Conservation (phyloP, 1,284 basidiomycete genomes). For the Melampsora larici-populina region DNA sequence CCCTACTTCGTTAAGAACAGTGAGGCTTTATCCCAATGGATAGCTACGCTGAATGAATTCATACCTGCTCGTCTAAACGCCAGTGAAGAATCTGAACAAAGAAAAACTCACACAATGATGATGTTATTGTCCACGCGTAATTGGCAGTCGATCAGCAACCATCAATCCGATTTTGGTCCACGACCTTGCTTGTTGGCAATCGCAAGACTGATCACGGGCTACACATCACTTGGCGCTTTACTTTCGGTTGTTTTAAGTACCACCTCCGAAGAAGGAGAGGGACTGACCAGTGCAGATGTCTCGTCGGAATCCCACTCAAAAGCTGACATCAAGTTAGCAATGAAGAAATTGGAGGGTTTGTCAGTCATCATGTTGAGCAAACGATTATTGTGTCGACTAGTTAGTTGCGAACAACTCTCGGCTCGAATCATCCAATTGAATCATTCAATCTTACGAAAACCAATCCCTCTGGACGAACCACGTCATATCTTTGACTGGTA, state of each 20-base stretch:
- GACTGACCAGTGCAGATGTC: neutral
- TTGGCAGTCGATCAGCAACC: constrained; percentile 7
- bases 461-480: neutral
- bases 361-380: neutral
- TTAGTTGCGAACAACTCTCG: neutral
- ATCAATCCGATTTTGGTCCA: neutral
- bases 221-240: neutral
- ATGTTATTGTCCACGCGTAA: neutral
- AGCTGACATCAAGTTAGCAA: neutral
- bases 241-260: neutral
- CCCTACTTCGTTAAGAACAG: neutral
- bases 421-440: neutral
- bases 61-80: neutral
- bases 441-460: neutral
- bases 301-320: neutral
- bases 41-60: neutral
- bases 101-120: neutral
- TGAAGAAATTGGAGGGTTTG: neutral
- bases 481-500: neutral
- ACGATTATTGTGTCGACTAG: neutral
- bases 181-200: neutral
- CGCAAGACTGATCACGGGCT: neutral
- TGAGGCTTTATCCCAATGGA: neutral
- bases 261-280: neutral
- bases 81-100: neutral